These are phyloP conservation scores for Hypoxylon lenormandii DNA, from an alignment of 495 filamentous ascomycete species.

Conservation along the genomic window DNA sequence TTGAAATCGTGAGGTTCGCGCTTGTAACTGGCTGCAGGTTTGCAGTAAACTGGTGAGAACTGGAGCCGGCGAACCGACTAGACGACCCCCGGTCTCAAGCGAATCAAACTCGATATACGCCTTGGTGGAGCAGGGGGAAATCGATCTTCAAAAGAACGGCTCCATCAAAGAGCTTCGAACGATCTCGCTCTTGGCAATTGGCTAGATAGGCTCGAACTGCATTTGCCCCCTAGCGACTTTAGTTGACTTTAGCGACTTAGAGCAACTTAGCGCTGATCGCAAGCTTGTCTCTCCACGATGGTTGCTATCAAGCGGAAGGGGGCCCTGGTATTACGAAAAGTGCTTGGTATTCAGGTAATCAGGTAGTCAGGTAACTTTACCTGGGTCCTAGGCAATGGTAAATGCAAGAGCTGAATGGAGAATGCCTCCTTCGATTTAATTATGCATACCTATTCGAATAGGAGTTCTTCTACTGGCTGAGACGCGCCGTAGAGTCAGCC, in stretches of 20 bases:
- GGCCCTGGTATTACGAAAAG: constrained; percentile 33
- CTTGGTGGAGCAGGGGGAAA: constrained; percentile 37
- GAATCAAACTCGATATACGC: constrained; percentile 34
- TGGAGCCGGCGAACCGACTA: constrained; percentile 27
- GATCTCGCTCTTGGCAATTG: constrained; percentile 47
- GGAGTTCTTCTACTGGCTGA: constrained; percentile 11
- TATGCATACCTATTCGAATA: constrained; percentile 9
- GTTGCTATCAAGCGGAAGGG: constrained; percentile 16
- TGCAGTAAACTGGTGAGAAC: constrained; percentile 25
- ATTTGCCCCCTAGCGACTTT: too few relatives aligned
- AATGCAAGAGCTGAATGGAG: constrained; percentile 23
- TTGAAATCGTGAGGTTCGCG: constrained; percentile 11
- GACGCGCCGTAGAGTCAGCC: constrained; percentile 27
- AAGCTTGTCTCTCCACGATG: constrained; percentile 40
- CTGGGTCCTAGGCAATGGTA: constrained; percentile 13
- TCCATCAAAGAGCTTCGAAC: constrained; percentile 37
- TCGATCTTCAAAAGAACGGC: constrained; percentile 45
- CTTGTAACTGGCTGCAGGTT: constrained; percentile 29
- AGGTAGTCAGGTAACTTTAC: too few relatives aligned
- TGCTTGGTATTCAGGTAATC: constrained; percentile 2
- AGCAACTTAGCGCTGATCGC: constrained; percentile 45
- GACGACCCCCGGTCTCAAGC: constrained; percentile 8
- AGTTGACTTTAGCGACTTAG: too few relatives aligned
- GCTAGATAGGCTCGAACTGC: constrained; percentile 29
- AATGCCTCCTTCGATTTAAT: constrained; percentile 13